Base-by-base conservation (phyloP, 768 basidiomycete genomes). In the Chalciporus piperatus region DNA sequence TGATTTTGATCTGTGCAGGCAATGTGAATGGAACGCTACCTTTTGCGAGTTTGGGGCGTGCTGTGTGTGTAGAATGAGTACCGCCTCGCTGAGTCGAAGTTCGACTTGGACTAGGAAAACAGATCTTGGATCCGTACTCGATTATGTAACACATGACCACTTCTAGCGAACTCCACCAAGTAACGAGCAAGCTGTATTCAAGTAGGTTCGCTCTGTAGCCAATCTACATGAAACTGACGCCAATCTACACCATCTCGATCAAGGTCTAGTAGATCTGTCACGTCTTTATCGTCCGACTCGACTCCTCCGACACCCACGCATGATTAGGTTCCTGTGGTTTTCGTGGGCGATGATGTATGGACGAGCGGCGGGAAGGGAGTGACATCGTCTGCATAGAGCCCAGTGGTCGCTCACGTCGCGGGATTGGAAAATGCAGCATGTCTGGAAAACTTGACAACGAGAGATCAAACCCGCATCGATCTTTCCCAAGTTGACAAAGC, bases 181-280 rank as follows among this genome's bases (percentile, higher is more conserved):
- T 42, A 58, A 1, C 33, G 17, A 47, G 35, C 19, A 22, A 50
- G 44, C 30, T 55, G 51, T 12, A 55, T 27, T 28, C 2, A 4
- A 22, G 30, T 35, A 20, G 48, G 40, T 16, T 64, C 48, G 22
- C 50, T 57, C 25, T 41, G 53, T 3, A 70, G 45, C 56, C 79
- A 68, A 43, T 80, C 76, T 16, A 71, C 67, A 55, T 82, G 81
- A 49, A 83, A 83, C 61, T 81, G 75, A 4, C 80, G 73, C 81
- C 81, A 83, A 61, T 83, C 80, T 37, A 41, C 41, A 25, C 9
- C 17, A 20, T 55, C 47, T 20, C 12, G 37, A 37, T 50, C 61
- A 6, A 55, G 47, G 11, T 22, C 22, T 22, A 22, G 50, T 45
- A 44, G 5, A 17, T 50, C 32, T 3, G 25, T 14, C 5, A 77